phyloP scores from a whole-genome alignment of 2,329 filamentous ascomycete species.

The Verticillium klebahnii region DNA sequence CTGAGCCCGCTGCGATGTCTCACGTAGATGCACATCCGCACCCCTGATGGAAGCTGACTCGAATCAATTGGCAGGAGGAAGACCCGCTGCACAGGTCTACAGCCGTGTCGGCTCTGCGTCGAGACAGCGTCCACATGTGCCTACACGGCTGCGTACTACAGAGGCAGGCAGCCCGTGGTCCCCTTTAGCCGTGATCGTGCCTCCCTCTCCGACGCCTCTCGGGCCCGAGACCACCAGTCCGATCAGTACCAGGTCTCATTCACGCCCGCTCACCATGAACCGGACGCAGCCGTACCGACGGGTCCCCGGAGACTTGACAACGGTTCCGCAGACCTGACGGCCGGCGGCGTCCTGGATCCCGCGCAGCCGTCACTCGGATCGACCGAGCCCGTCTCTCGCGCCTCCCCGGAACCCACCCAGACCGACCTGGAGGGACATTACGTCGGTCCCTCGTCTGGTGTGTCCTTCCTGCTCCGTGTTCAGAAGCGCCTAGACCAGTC shows the following conservation, averaged over 20 bases:
- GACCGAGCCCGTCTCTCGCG: neutral
- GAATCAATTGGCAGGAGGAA: constrained; percentile 20
- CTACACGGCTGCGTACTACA: constrained; percentile 44
- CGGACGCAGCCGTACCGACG: neutral
- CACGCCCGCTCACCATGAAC: neutral
- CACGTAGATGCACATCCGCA: neutral
- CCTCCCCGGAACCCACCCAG: constrained; percentile 21
- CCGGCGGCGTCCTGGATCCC: neutral
- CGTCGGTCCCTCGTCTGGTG: constrained; percentile 22
- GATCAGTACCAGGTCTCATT: neutral
- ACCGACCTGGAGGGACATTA: constrained; percentile 23
- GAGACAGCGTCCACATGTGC: constrained; percentile 32
- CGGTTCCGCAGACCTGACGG: neutral
- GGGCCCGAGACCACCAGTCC: neutral
- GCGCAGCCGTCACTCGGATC: neutral
- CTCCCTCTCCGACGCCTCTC: neutral
- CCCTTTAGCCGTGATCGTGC: neutral
- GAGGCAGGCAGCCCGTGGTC: constrained; percentile 32
- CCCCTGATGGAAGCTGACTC: too few relatives aligned
- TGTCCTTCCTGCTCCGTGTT: constrained; percentile 21
- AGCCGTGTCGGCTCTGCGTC: constrained; percentile 26
- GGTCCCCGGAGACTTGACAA: neutral
- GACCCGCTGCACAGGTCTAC: constrained; percentile 26
- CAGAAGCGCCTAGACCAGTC: constrained; percentile 18
- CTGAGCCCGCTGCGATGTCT: neutral